Evolutionary conservation across 108 stramenopile genomes (phyloP).

Genomic region (Schizochytrium sp.): DNA sequence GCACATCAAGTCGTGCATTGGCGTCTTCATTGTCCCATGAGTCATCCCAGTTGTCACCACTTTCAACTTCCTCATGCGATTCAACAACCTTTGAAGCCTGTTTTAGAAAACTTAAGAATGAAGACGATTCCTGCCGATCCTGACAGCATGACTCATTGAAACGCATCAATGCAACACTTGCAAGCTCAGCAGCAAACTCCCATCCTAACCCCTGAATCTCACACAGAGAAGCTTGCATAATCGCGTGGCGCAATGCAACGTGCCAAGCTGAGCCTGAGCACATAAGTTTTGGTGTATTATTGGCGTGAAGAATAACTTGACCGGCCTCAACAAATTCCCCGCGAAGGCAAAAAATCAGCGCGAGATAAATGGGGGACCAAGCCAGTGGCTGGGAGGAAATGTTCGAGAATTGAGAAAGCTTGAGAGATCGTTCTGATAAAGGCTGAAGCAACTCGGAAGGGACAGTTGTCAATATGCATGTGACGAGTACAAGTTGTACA

Average conservation of each 20-base stretch:
- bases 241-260: background rate
- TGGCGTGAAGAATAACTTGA: background rate
- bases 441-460: background rate
- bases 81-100: background rate
- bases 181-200: background rate
- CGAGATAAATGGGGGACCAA: background rate
- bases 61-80: background rate
- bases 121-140: background rate
- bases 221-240: background rate
- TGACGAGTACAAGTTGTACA: background rate
- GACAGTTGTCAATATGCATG: constrained; percentile 5
- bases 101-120: background rate
- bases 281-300: background rate
- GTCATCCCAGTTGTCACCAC: background rate
- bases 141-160: background rate
- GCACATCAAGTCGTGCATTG: background rate
- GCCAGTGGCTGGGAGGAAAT: background rate
- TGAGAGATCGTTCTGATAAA: background rate
- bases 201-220: background rate
- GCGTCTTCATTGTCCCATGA: background rate
- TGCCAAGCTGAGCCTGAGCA: background rate
- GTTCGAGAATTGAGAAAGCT: background rate
- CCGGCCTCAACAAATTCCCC: background rate
- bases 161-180: background rate
- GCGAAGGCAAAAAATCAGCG: background rate